Evolutionary conservation across 768 basidiomycete species (phyloP).

Genomic region (Lactarius trivialis): DNA sequence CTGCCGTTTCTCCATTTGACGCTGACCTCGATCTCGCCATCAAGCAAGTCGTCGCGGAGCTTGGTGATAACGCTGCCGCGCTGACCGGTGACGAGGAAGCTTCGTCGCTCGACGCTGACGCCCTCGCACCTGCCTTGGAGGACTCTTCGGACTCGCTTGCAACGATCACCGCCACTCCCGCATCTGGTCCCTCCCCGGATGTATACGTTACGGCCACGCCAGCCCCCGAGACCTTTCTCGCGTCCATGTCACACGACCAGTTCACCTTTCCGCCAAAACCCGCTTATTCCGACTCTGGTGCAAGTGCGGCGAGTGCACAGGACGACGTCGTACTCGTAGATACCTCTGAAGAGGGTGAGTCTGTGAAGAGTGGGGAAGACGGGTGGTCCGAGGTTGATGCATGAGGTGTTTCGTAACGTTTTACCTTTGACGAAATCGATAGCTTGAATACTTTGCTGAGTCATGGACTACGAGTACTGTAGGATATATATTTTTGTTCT

Average conservation of each 20-base stretch:
- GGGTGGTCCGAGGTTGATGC: slow-evolving; percentile 16
- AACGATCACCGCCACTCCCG: not conserved
- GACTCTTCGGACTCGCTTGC: not conserved
- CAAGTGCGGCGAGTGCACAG: not conserved
- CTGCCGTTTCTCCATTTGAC: not conserved
- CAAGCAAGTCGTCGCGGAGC: not conserved
- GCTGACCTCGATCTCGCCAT: slow-evolving; percentile 1
- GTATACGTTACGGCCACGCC: not conserved
- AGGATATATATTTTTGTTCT: not conserved
- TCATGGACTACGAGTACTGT: not conserved
- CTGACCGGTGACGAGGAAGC: not conserved
- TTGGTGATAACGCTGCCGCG: too few species aligned
- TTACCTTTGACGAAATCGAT: not conserved
- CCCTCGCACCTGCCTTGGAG: not conserved
- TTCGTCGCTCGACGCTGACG: not conserved
- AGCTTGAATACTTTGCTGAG: not conserved
- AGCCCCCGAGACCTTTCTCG: slow-evolving; percentile 6
- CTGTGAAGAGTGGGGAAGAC: slow-evolving; percentile 4
- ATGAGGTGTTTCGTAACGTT: not conserved
- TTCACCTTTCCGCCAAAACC: too few species aligned
- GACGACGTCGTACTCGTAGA: slow-evolving; percentile 12
- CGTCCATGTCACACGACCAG: slow-evolving; percentile 9
- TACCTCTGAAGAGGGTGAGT: slow-evolving; percentile 7
- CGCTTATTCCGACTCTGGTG: not conserved
- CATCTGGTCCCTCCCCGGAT: not conserved